Evolutionary conservation across 306 rosid genomes (phyloP).

Genomic region (Medicago lupulina): DNA sequence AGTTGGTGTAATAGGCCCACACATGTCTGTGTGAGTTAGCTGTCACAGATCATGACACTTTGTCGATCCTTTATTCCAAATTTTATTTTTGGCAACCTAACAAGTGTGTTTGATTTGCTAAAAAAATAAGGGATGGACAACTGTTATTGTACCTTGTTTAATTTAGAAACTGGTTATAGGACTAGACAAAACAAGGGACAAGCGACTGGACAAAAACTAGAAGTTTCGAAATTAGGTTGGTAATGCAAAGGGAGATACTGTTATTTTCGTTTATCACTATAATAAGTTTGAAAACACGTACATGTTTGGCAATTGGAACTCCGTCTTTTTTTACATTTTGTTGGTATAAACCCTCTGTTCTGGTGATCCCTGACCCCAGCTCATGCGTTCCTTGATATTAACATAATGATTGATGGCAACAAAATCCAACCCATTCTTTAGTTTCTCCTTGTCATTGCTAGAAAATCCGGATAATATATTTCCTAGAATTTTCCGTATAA

Average conservation of each 20-base stretch:
- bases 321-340: slow-evolving; percentile 42
- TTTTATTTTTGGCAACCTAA: too few relatives aligned
- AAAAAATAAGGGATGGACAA: too few relatives aligned
- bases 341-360: slow-evolving; percentile 54
- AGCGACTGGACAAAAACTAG: neutral
- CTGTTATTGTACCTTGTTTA: too few relatives aligned
- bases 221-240: slow-evolving; percentile 4
- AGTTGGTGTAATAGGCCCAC: too few relatives aligned
- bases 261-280: slow-evolving; percentile 2
- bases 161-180: too few relatives aligned
- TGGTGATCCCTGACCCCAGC: slow-evolving; percentile 52
- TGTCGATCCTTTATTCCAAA: too few relatives aligned
- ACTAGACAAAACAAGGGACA: too few relatives aligned
- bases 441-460: slow-evolving; percentile 42
- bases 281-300: slow-evolving; percentile 24
- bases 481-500: slow-evolving; percentile 56
- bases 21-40: too few relatives aligned
- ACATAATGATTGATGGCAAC: slow-evolving; percentile 67
- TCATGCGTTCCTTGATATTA: slow-evolving; percentile 59
- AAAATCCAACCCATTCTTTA: slow-evolving; percentile 59
- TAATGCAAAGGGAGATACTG: neutral
- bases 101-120: too few relatives aligned
- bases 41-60: too few relatives aligned
- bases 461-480: slow-evolving; percentile 52
- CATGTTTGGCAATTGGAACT: slow-evolving; percentile 49